These are phyloP conservation scores for Cryphonectria parasitica DNA, from an alignment of 2,329 filamentous ascomycete species.

Conservation along the genomic window DNA sequence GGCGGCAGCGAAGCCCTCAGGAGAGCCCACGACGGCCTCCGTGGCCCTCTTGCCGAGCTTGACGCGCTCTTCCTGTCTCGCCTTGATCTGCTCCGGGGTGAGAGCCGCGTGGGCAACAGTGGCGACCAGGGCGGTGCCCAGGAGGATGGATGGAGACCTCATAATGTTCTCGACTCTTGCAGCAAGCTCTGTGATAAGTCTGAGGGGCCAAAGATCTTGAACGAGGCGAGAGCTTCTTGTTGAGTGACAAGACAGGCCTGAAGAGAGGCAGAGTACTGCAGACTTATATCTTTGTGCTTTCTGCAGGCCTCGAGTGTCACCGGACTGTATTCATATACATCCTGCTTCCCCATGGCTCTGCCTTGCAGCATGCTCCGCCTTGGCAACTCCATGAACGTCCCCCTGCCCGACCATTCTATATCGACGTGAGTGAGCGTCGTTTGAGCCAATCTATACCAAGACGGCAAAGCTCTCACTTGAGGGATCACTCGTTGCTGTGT, in stretches of 20 bases:
- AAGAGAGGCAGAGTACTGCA: not conserved
- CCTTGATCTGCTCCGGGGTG: constrained; percentile 7
- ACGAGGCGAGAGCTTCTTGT: not conserved
- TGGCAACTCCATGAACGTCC: not conserved
- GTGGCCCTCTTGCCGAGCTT: constrained; percentile 22
- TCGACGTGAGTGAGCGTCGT: not conserved
- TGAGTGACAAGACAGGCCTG: not conserved
- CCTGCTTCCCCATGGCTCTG: not conserved
- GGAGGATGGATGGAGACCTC: constrained; percentile 11
- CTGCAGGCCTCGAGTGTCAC: not conserved
- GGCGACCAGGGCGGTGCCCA: constrained; percentile 12
- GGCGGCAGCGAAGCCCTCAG: constrained; percentile 50
- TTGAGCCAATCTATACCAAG: not conserved
- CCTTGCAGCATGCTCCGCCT: not conserved
- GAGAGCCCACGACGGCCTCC: constrained; percentile 39
- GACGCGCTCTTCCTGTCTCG: constrained; percentile 12
- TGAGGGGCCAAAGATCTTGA: not conserved
- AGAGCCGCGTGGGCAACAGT: constrained; percentile 17
- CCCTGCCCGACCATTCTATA: not conserved
- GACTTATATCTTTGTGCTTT: not conserved
- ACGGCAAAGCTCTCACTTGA: not conserved
- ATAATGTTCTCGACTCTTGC: constrained; percentile 6
- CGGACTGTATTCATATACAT: not conserved
- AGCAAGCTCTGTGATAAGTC: not conserved
- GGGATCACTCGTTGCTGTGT: not conserved